phyloP scores from a whole-genome alignment of 2,329 filamentous ascomycete genomes.

The Chaetomiaceae sp. region DNA sequence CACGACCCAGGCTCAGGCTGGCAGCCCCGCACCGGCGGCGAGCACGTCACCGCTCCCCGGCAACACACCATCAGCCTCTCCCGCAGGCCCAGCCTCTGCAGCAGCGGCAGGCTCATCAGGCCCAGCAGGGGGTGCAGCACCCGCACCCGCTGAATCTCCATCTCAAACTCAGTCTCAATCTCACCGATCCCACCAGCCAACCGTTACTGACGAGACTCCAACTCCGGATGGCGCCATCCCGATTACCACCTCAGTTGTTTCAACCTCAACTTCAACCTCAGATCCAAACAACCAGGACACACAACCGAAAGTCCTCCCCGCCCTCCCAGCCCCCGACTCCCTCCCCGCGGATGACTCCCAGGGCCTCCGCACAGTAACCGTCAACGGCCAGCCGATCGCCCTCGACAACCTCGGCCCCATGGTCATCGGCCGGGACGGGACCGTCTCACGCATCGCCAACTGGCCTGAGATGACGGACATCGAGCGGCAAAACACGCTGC shows the following conservation, averaged over 20 bases:
- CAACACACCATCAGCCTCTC: constrained; percentile 18
- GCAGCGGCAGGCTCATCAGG: not conserved
- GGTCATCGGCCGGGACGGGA: constrained; percentile 69
- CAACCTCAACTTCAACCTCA: not conserved
- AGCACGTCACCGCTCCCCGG: constrained; percentile 26
- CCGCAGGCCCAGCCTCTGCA: not conserved
- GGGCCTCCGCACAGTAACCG: too few species aligned
- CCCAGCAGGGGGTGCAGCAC: constrained; percentile 9
- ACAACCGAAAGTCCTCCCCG: not conserved
- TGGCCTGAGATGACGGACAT: constrained; percentile 68
- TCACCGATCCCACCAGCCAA: not conserved
- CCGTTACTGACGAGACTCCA: not conserved
- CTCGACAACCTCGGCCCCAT: constrained; percentile 68
- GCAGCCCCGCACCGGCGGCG: constrained; percentile 14
- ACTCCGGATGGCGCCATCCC: too few species aligned
- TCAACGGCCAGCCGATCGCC: constrained; percentile 44
- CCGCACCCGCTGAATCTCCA: not conserved
- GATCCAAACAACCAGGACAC: not conserved
- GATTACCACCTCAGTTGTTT: too few species aligned
- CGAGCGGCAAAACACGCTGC: constrained; percentile 63
- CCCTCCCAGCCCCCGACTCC: not conserved
- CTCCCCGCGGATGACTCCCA: constrained; percentile 13
- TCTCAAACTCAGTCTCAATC: not conserved
- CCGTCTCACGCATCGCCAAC: constrained; percentile 65
- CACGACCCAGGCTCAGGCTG: too few species aligned